Evolutionary conservation across 352 stramenopile species (phyloP).

Genomic region (Blastocystis hominis): DNA sequence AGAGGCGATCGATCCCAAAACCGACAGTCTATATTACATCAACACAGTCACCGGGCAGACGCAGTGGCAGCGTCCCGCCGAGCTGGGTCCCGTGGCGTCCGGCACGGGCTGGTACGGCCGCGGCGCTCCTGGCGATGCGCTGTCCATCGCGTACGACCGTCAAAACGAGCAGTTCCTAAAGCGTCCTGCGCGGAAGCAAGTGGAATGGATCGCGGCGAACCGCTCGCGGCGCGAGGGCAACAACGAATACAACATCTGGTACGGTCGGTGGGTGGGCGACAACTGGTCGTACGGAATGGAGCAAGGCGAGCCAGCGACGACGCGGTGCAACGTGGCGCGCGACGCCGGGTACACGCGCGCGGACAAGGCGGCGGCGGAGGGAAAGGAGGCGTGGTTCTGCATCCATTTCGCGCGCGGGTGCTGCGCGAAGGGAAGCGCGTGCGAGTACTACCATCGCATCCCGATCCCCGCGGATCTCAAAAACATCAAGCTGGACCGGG

Average conservation of each 20-base stretch:
- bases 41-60: constrained; percentile 75
- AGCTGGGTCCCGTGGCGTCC: constrained; percentile 79
- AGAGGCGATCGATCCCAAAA: constrained; percentile 77
- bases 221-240: constrained; percentile 75
- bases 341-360: constrained; percentile 81
- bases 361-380: constrained; percentile 69
- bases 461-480: constrained; percentile 61
- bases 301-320: constrained; percentile 73
- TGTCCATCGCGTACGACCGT: constrained; percentile 70
- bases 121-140: constrained; percentile 70
- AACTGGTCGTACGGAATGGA: constrained; percentile 71
- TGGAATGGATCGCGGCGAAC: constrained; percentile 74
- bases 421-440: constrained; percentile 75
- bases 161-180: constrained; percentile 74
- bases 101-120: constrained; percentile 82
- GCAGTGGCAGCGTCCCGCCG: constrained; percentile 76
- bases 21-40: constrained; percentile 84
- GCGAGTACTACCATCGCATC: constrained; percentile 81
- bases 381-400: constrained; percentile 77
- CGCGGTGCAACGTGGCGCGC: constrained; percentile 71
- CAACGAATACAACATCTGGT: constrained; percentile 89
- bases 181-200: constrained; percentile 76
- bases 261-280: constrained; percentile 81
- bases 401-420: constrained; percentile 81
- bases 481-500: constrained; percentile 67